Percentiles rank a stretch among this genome's conserved stretches.
These are phyloP conservation scores for Phytophthora pisi DNA, from an alignment of 352 stramenopile species.

Conservation along the genomic window DNA sequence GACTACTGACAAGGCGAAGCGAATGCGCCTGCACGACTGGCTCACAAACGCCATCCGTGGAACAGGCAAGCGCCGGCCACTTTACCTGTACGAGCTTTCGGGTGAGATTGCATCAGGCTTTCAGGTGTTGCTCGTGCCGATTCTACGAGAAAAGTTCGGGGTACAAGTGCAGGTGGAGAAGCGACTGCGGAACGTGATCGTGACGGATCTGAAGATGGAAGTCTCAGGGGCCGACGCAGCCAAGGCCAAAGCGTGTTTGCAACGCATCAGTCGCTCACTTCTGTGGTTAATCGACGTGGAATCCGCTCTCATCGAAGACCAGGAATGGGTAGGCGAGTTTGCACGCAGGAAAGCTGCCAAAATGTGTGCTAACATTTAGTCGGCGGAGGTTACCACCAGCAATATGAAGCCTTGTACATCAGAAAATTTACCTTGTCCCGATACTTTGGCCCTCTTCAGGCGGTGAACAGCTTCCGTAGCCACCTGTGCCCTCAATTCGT, in stretches of 20 bases:
- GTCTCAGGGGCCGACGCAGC: conserved; percentile 30
- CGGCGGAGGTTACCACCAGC: conserved; percentile 1
- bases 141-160: conserved; percentile 62
- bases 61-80: conserved; percentile 54
- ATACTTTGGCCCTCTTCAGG: background rate
- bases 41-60: conserved; percentile 67
- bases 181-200: conserved; percentile 60
- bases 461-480: conserved; percentile 13
- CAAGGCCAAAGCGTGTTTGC: conserved; percentile 45
- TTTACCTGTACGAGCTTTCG: conserved; percentile 70
- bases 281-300: conserved; percentile 61
- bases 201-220: conserved; percentile 66
- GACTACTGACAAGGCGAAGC: conserved; percentile 74
- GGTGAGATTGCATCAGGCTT: conserved; percentile 68
- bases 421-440: background rate
- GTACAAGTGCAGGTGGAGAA: conserved; percentile 65
- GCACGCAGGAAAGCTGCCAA: conserved; percentile 42
- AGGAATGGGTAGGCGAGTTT: conserved; percentile 45
- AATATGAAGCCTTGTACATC: conserved; percentile 9
- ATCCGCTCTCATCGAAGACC: conserved; percentile 43
- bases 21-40: conserved; percentile 76
- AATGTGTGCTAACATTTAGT: conserved; percentile 43
- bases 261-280: conserved; percentile 61
- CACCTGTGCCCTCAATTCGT: conserved; percentile 8
- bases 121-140: conserved; percentile 63